phyloP scores from a whole-genome alignment of 2,329 filamentous ascomycete genomes.

The Blastomyces parvus region DNA sequence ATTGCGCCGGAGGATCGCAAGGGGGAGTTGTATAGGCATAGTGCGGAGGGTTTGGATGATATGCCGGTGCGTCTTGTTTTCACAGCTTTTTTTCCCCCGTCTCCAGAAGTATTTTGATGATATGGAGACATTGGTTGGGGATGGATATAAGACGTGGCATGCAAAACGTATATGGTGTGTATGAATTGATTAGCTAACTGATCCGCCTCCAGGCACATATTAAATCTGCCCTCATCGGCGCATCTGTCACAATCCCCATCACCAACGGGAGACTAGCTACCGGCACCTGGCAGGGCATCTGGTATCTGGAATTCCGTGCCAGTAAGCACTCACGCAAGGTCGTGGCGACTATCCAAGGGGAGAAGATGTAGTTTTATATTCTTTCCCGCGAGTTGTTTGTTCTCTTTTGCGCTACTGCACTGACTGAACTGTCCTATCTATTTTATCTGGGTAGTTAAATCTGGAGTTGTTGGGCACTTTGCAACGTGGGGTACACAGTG shows the following conservation, averaged over 20 bases:
- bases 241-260: constrained; percentile 85
- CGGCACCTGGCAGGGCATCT: constrained; percentile 63
- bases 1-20: constrained; percentile 75
- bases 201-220: constrained; percentile 60
- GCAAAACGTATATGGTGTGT: background rate
- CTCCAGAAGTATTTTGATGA: background rate
- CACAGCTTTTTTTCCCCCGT: background rate
- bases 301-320: constrained; percentile 82
- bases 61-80: constrained; percentile 60
- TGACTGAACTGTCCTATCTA: background rate
- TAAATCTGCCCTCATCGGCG: constrained; percentile 80
- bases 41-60: constrained; percentile 79
- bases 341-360: constrained; percentile 89
- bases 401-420: background rate
- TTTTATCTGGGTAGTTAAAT: background rate
- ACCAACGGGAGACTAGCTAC: constrained; percentile 66
- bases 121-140: background rate
- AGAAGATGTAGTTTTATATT: constrained; percentile 42
- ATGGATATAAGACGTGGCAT: background rate
- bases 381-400: background rate
- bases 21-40: constrained; percentile 72
- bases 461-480: background rate
- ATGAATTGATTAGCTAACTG: background rate
- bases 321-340: constrained; percentile 68
- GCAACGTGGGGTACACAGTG: background rate